These are phyloP conservation scores for Arthrobotrys entomopaga DNA, from an alignment of 2,329 filamentous ascomycete genomes.

Conservation along the genomic window DNA sequence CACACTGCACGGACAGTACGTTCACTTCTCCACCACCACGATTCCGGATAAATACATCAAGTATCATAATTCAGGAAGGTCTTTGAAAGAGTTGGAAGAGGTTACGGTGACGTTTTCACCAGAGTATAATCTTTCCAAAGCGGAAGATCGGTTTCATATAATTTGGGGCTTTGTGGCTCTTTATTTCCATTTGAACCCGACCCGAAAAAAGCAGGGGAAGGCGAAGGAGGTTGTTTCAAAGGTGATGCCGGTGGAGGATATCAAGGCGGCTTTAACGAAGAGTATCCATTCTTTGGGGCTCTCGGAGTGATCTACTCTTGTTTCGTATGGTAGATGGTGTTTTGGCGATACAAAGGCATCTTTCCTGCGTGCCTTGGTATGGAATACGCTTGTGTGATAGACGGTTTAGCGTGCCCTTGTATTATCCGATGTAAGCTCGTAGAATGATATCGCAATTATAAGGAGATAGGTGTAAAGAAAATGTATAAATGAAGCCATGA, in stretches of 20 bases:
- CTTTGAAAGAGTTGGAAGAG: conserved; percentile 35
- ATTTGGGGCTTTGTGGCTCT: conserved; percentile 45
- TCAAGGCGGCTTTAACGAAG: conserved; percentile 14
- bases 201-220: conserved; percentile 14
- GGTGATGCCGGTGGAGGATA: background rate
- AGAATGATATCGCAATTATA: too few species aligned
- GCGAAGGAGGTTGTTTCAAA: background rate
- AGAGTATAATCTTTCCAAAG: conserved; percentile 43
- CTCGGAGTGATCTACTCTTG: too few species aligned
- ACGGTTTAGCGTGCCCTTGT: too few species aligned
- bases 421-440: too few species aligned
- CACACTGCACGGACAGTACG: conserved; percentile 50
- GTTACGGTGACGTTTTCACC: conserved; percentile 41
- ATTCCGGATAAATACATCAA: conserved; percentile 51
- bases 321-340: background rate
- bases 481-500: too few species aligned
- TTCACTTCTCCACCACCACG: conserved; percentile 33
- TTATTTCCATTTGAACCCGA: conserved; percentile 45
- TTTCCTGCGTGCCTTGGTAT: too few species aligned
- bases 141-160: conserved; percentile 38
- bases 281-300: background rate
- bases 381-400: too few species aligned
- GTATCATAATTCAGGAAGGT: conserved; percentile 39
- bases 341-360: too few species aligned
- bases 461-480: too few species aligned